Percentiles rank a stretch among this genome's conserved stretches.
Evolutionary conservation across 306 rosid genomes (phyloP).

Genomic region (Luffa aegyptiaca): DNA sequence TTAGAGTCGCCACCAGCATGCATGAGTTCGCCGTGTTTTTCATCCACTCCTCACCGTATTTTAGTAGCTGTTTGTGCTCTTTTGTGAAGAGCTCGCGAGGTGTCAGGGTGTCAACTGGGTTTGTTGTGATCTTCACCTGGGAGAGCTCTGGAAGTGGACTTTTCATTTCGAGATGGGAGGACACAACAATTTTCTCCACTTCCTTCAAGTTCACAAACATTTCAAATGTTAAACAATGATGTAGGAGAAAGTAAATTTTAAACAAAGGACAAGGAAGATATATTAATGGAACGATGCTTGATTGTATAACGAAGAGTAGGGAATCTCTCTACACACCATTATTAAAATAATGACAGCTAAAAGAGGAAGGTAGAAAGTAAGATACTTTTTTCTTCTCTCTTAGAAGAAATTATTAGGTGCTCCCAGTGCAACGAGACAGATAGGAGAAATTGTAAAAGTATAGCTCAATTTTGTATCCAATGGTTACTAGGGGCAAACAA

Average conservation of each 20-base stretch:
- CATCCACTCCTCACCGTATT: neutral
- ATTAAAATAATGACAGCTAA: no score
- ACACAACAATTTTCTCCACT: slow-evolving; percentile 31
- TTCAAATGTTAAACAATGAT: neutral
- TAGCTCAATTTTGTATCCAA: no score
- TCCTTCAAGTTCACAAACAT: slow-evolving; percentile 23
- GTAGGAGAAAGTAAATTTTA: no score
- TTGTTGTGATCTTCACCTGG: neutral
- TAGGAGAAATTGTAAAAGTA: no score
- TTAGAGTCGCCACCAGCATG: neutral
- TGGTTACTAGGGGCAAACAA: no score
- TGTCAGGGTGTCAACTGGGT: neutral
- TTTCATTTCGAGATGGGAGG: neutral
- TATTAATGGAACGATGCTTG: no score
- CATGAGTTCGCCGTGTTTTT: neutral
- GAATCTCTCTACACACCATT: no score
- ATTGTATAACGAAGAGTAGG: no score
- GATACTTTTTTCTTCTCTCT: no score
- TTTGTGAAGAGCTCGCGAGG: neutral
- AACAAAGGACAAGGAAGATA: neutral
- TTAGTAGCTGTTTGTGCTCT: neutral
- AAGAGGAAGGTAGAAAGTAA: no score
- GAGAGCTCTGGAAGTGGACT: neutral
- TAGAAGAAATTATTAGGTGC: no score
- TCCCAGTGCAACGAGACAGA: no score